Evolutionary conservation across 306 rosid species (phyloP).

Genomic region (Ormosia emarginata): DNA sequence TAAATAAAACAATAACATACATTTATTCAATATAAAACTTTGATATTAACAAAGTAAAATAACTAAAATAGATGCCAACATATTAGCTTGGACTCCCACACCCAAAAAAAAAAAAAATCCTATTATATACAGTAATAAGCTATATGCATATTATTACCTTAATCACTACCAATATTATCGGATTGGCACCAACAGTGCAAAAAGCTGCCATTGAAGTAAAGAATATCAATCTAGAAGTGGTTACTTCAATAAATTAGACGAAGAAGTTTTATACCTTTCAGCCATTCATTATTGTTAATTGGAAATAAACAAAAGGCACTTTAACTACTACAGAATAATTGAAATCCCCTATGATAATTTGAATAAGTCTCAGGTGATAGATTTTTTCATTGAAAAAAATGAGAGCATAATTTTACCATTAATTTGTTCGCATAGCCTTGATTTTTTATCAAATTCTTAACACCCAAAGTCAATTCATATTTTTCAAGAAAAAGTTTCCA

Average conservation of each 20-base stretch:
- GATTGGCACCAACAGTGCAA: constrained; percentile 91
- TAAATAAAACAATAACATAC: too few relatives aligned
- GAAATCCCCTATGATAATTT: background rate
- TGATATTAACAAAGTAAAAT: too few relatives aligned
- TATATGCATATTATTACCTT: constrained; percentile 49
- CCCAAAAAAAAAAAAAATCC: background rate
- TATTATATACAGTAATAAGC: background rate
- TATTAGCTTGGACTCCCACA: too few relatives aligned
- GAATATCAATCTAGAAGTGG: constrained; percentile 76
- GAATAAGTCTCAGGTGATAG: background rate
- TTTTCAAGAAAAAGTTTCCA: background rate
- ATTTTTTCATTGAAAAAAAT: background rate
- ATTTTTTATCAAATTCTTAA: background rate
- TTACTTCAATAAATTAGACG: constrained; percentile 33
- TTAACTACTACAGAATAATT: background rate
- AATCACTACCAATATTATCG: constrained; percentile 83
- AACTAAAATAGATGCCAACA: too few relatives aligned
- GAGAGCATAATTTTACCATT: background rate
- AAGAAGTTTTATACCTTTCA: background rate
- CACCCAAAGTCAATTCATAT: background rate
- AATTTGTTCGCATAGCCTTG: background rate
- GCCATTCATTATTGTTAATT: background rate
- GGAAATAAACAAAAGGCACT: background rate
- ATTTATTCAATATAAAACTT: too few relatives aligned
- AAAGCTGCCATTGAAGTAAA: constrained; percentile 97